Conservation (phyloP, 2,329 filamentous ascomycete species). For the Drechslerella stenobrocha region DNA sequence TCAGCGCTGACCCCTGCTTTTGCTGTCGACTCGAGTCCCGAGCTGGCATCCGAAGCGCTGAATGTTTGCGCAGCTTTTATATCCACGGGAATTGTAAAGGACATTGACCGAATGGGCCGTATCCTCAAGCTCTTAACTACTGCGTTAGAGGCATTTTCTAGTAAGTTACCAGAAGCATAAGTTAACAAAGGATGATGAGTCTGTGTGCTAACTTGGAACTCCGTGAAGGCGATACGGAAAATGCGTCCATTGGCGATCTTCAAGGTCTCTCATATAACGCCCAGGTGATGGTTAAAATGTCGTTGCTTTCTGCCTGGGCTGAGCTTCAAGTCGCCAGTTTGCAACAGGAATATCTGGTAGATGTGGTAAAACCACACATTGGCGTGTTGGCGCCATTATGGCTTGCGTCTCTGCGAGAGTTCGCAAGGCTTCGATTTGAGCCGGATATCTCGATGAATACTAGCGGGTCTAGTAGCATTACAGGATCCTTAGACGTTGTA, state of each 20-base stretch:
- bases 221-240: conserved; percentile 67
- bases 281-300: conserved; percentile 97
- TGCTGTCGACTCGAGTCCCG: conserved; percentile 90
- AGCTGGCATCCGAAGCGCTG: conserved; percentile 91
- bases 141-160: conserved; percentile 87
- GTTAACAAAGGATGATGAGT: neutral
- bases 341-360: conserved; percentile 84
- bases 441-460: conserved; percentile 93
- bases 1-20: conserved; percentile 96
- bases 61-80: conserved; percentile 99
- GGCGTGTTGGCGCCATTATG: conserved; percentile 87
- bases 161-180: conserved; percentile 55
- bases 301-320: conserved; percentile 95
- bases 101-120: conserved; percentile 97
- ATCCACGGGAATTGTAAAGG: conserved; percentile 92
- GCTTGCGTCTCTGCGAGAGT: conserved; percentile 90
- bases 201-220: conserved; percentile 48
- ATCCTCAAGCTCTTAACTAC: conserved; percentile 91
- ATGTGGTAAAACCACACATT: conserved; percentile 88
- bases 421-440: conserved; percentile 89
- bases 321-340: conserved; percentile 92
- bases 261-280: conserved; percentile 93
- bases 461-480: conserved; percentile 66
- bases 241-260: conserved; percentile 86
- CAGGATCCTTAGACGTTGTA: conserved; percentile 85